Evolutionary conservation across 2,329 filamentous ascomycete genomes (phyloP).

Genomic region (Colletotrichum shisoi): DNA sequence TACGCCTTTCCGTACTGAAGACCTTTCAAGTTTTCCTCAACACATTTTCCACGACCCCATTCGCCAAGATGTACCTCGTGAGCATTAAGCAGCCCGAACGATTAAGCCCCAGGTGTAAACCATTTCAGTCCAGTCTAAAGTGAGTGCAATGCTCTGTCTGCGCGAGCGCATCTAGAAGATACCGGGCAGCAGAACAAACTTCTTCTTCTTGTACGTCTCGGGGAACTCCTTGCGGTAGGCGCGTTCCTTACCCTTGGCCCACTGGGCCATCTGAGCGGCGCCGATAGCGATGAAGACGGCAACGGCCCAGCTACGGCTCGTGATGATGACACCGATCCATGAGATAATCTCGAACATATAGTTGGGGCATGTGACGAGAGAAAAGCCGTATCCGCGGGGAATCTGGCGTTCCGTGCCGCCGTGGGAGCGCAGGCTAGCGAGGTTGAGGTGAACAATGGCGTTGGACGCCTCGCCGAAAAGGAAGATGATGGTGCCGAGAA

Average conservation of each 20-base stretch:
- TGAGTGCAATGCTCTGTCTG: too few relatives aligned
- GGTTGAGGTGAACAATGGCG: slow-evolving; percentile 78
- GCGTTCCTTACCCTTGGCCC: slow-evolving; percentile 92
- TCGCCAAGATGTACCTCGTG: neutral
- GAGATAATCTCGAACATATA: slow-evolving; percentile 92
- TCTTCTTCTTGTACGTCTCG: slow-evolving; percentile 95
- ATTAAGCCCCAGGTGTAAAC: neutral
- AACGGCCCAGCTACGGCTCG: slow-evolving; percentile 81
- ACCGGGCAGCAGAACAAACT: slow-evolving; percentile 80
- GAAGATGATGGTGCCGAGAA: slow-evolving; percentile 75
- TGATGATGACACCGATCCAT: slow-evolving; percentile 83
- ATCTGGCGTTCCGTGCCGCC: slow-evolving; percentile 89
- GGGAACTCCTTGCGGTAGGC: slow-evolving; percentile 90
- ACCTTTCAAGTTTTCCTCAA: neutral
- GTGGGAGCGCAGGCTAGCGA: slow-evolving; percentile 77
- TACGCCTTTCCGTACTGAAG: slow-evolving; percentile 3
- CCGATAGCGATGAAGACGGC: slow-evolving; percentile 78
- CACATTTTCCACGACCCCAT: slow-evolving; percentile 1
- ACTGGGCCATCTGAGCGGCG: slow-evolving; percentile 79
- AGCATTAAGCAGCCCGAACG: neutral
- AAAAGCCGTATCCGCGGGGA: slow-evolving; percentile 84
- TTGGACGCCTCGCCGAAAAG: slow-evolving; percentile 82
- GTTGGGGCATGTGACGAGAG: slow-evolving; percentile 91
- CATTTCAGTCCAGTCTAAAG: neutral
- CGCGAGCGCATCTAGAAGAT: slow-evolving; percentile 63